phyloP scores from a whole-genome alignment of 495 filamentous ascomycete species.

The Hypoxylon perforatum region DNA sequence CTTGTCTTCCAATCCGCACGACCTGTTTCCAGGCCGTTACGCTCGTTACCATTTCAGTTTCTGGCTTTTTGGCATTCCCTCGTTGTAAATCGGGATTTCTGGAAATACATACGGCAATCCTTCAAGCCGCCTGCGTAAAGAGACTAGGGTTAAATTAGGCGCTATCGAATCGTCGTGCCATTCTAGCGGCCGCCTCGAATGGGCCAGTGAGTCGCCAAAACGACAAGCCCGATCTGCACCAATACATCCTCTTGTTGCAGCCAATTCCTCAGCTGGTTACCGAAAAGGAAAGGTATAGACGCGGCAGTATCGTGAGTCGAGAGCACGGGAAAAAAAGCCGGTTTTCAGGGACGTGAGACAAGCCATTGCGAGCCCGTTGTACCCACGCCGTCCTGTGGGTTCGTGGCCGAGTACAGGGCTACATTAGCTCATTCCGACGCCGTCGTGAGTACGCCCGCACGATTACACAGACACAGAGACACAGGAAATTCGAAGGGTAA shows the following conservation, averaged over 20 bases:
- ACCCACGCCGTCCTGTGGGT: conserved; percentile 46
- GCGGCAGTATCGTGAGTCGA: conserved; percentile 25
- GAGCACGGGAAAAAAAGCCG: conserved; percentile 25
- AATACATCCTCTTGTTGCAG: conserved; percentile 38
- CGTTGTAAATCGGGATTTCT: conserved; percentile 37
- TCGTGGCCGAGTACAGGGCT: conserved; percentile 44
- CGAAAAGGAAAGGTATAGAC: conserved; percentile 39
- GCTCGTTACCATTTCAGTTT: conserved; percentile 45
- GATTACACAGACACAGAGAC: conserved; percentile 40
- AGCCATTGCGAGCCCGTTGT: conserved; percentile 38
- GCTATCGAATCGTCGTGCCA: conserved; percentile 42
- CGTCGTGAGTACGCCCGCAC: conserved; percentile 41
- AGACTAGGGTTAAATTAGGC: conserved; percentile 45
- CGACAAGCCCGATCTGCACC: conserved; percentile 46
- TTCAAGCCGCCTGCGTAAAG: conserved; percentile 4
- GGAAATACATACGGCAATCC: conserved; percentile 31
- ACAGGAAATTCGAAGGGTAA: conserved; percentile 35
- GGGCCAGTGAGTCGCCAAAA: conserved; percentile 39
- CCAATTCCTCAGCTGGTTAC: conserved; percentile 37
- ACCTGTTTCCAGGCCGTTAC: conserved; percentile 40
- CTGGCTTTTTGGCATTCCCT: conserved; percentile 25
- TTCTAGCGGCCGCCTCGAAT: conserved; percentile 45
- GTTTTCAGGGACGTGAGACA: conserved; percentile 44
- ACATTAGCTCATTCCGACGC: conserved; percentile 47
- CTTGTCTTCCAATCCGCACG: conserved; percentile 25